A percentile compares a stretch with the other conserved stretches of the same genome.
phyloP scores from a whole-genome alignment of 495 filamentous ascomycete genomes.

The Bombardia bombarda region DNA sequence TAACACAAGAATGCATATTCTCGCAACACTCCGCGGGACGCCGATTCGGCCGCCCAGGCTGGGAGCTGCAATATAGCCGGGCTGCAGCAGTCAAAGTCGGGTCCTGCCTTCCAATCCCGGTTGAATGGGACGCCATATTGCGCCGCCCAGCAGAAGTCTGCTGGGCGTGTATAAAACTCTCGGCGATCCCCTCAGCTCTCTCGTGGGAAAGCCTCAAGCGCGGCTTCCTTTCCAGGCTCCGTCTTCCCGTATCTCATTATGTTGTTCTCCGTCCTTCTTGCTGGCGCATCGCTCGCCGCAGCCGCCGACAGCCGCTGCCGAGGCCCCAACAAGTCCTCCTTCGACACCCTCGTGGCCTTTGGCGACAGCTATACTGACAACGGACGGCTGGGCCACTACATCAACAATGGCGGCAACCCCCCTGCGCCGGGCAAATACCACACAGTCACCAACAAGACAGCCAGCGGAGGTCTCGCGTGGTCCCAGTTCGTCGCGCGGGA shows the following conservation, averaged over 20 bases:
- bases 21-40: not conserved
- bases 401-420: constrained; percentile 43
- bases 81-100: constrained; percentile 9
- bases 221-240: too few species aligned
- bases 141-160: constrained; percentile 1
- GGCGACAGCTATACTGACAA: constrained; percentile 75
- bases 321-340: constrained; percentile 7
- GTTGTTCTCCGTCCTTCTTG: constrained; percentile 19
- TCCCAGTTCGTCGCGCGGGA: constrained; percentile 50
- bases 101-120: constrained; percentile 10
- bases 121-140: constrained; percentile 18
- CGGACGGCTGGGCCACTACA: constrained; percentile 53
- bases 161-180: constrained; percentile 7
- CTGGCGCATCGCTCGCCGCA: constrained; percentile 14
- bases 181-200: not conserved
- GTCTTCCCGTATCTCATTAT: constrained; percentile 13
- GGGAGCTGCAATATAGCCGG: constrained; percentile 13
- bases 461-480: constrained; percentile 63
- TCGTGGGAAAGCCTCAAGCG: too few species aligned
- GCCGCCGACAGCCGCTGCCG: constrained; percentile 7
- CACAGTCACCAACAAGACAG: constrained; percentile 36
- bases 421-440: constrained; percentile 53
- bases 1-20: too few species aligned
- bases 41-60: not conserved
- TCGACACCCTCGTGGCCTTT: constrained; percentile 39